Percentiles rank a stretch among this genome's conserved stretches.
Conservation (phyloP, 2,329 filamentous ascomycete species). For the Aspergillus amoenus region DNA sequence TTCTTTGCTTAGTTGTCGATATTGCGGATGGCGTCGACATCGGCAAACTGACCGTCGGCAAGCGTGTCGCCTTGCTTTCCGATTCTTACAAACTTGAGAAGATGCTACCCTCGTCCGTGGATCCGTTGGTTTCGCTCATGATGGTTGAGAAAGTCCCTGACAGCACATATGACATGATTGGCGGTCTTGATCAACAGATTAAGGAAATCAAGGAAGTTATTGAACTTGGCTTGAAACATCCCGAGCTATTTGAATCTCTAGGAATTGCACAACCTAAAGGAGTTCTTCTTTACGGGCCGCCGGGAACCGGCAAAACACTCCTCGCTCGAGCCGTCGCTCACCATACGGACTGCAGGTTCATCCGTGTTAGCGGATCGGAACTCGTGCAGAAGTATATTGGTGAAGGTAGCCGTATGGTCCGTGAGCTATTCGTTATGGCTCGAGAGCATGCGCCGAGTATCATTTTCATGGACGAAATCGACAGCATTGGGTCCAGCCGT, state of each 20-base stretch:
- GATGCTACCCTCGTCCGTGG: slow-evolving; percentile 96
- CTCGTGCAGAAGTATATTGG: slow-evolving; percentile 99
- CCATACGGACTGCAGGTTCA: slow-evolving; percentile 99
- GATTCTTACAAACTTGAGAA: slow-evolving; percentile 99
- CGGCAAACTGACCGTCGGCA: slow-evolving; percentile 91
- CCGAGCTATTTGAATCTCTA: slow-evolving; percentile 97
- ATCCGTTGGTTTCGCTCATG: slow-evolving; percentile 98
- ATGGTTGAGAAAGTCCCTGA: slow-evolving; percentile 99
- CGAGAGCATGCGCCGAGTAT: slow-evolving; percentile 96
- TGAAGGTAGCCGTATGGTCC: slow-evolving; percentile 96
- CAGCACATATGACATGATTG: slow-evolving; percentile 99
- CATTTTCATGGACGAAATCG: slow-evolving; percentile 99
- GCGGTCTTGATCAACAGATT: slow-evolving; percentile 96
- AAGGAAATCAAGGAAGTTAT: slow-evolving; percentile 99
- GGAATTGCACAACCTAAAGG: slow-evolving; percentile 98
- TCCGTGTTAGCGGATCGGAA: slow-evolving; percentile 92
- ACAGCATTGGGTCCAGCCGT: slow-evolving; percentile 95
- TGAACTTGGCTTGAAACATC: slow-evolving; percentile 96
- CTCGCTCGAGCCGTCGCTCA: slow-evolving; percentile 94
- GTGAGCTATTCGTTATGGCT: slow-evolving; percentile 98
- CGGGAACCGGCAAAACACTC: slow-evolving; percentile 95
- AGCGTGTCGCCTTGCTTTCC: slow-evolving; percentile 93
- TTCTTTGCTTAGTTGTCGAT: slow-evolving; percentile 68
- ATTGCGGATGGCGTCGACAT: slow-evolving; percentile 93
- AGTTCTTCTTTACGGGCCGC: slow-evolving; percentile 92